Base-by-base conservation (phyloP, 2,329 filamentous ascomycete genomes). In the Penicillium sp. region DNA sequence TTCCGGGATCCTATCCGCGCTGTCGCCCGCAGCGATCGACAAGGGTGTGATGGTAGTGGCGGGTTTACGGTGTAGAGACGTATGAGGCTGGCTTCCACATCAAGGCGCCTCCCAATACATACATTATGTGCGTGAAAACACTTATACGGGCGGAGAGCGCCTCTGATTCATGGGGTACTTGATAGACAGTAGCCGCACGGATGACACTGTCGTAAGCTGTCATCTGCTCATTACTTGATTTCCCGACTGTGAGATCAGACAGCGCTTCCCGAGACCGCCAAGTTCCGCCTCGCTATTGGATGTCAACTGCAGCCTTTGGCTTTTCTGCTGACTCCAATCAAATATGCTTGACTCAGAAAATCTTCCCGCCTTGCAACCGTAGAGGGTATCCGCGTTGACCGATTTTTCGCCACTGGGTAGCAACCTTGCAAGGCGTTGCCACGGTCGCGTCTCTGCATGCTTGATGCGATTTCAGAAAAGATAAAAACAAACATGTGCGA, bases 11-110 rank as follows among this genome's bases (percentile, higher is more conserved):
- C 43, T 36, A 45, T 55, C 47, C 50, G 51, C 48, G 44, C 46
- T 39, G 21, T 43, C 38, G 46, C 38, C 32, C 41, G 54, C 51
- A 48, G 45, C 44, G 51, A 57, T 57, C 47, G 39, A 34, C 43
- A 41, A 54, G 34, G 54, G 31, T 54, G 43, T 47, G 45, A 53
- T 47, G 46, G 21, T n/a, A 22, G 45, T 52, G 48, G 48, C 38
- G 32, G 53, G 48, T 50, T 50, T 42, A 56, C 53, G 46, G 53
- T 45, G 48, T 46, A 47, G 40, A 42, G 53, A 52, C 36, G 49
- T 56, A 45, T 24, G 34, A 44, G 45, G 18, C 45, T 39, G 39
- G 48, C 44, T 34, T 10, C 32, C 34, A 36, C 34, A n/a, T 36
- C 24, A 31, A 34, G n/a, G 45, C 34, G 11, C 34, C 39, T 14